phyloP scores from a whole-genome alignment of 2,329 filamentous ascomycete genomes.

The Lachnellula suecica region DNA sequence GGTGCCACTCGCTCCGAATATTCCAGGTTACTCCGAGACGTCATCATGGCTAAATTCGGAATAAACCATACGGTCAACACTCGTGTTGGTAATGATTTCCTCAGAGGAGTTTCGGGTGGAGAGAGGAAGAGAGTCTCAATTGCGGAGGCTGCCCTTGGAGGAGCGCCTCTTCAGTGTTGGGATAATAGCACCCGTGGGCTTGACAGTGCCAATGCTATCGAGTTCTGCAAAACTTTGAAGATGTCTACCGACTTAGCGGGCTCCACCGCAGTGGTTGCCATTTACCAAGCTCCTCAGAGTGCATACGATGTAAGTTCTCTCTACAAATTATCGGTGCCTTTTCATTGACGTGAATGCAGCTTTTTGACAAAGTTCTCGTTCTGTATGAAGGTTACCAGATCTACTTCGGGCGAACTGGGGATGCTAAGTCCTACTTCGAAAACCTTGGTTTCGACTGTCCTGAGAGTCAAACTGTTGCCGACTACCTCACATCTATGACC shows the following conservation, averaged over 20 bases:
- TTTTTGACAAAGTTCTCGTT: slow-evolving; percentile 69
- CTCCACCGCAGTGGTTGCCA: slow-evolving; percentile 61
- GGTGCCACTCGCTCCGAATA: slow-evolving; percentile 51
- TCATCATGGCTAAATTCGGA: slow-evolving; percentile 70
- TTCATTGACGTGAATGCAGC: slow-evolving; percentile 63
- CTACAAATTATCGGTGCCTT: slow-evolving; percentile 59
- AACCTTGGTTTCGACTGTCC: slow-evolving; percentile 69
- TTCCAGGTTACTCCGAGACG: slow-evolving; percentile 61
- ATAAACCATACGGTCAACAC: slow-evolving; percentile 55
- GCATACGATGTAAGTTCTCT: slow-evolving; percentile 54
- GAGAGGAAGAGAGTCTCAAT: slow-evolving; percentile 81
- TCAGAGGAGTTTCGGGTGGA: slow-evolving; percentile 68
- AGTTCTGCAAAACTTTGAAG: slow-evolving; percentile 69
- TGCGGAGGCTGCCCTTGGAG: slow-evolving; percentile 66
- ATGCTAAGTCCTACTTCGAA: slow-evolving; percentile 69
- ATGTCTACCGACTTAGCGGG: slow-evolving; percentile 54
- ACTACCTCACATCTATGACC: slow-evolving; percentile 78
- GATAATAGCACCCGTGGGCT: slow-evolving; percentile 60
- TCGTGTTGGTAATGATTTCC: slow-evolving; percentile 65
- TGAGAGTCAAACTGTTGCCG: slow-evolving; percentile 53
- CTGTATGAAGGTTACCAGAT: slow-evolving; percentile 70
- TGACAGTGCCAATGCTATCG: slow-evolving; percentile 71
- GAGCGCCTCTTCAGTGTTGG: slow-evolving; percentile 44
- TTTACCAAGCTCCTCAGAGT: slow-evolving; percentile 72
- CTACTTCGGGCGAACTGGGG: slow-evolving; percentile 64